These are phyloP conservation scores for Syzygium grande DNA, from an alignment of 345 rosid species.

Conservation along the genomic window DNA sequence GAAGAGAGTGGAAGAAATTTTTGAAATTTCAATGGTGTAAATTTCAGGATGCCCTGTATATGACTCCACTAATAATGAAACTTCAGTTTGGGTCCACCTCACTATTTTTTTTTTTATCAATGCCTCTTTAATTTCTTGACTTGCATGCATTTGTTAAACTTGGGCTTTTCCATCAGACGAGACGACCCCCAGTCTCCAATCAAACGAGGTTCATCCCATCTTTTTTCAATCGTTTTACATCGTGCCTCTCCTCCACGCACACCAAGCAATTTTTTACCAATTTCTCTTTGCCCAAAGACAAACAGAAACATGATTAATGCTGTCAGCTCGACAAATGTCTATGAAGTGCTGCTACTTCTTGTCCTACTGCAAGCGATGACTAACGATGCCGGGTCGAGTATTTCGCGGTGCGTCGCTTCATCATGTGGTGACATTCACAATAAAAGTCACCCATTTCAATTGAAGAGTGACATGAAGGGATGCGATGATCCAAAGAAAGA, in stretches of 20 bases:
- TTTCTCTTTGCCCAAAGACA: not conserved
- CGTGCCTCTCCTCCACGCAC: not conserved
- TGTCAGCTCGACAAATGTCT: not conserved
- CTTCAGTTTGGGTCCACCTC: too few relatives aligned
- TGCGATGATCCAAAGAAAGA: fast-evolving
- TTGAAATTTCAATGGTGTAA: not conserved
- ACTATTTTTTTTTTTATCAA: too few relatives aligned
- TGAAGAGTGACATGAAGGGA: not conserved
- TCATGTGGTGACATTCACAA: not conserved
- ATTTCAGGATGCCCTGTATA: not conserved
- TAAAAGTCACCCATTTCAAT: fast-evolving
- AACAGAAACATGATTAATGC: not conserved
- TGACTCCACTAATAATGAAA: too few relatives aligned
- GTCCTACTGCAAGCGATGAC: not conserved
- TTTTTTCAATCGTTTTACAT: too few relatives aligned
- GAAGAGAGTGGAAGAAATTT: not conserved
- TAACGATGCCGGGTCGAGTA: not conserved
- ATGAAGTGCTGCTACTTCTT: not conserved
- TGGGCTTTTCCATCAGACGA: not conserved
- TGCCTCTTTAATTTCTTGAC: too few relatives aligned
- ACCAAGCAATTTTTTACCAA: not conserved
- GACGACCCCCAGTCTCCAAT: not conserved
- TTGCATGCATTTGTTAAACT: not conserved
- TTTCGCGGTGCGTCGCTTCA: fast-evolving
- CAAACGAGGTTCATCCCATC: fast-evolving